Evolutionary conservation across 23 red algal genomes (phyloP), one percentile per base, ranked within the genome.

Genomic region (Gracilaria gracilis): DNA sequence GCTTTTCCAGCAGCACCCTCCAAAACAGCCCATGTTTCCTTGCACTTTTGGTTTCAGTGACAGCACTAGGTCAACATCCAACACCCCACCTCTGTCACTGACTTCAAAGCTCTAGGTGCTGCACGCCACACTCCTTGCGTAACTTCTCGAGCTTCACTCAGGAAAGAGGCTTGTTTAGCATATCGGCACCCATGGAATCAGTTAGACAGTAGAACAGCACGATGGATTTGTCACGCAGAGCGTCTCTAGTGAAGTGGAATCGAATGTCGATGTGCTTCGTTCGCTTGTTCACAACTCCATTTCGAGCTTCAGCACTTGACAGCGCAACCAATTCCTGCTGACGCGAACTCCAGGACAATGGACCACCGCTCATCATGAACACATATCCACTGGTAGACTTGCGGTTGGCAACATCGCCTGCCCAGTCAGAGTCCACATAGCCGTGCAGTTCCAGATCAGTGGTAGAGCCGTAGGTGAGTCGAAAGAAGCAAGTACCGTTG

Each of bases 271-370:
- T n/a, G n/a, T n/a, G n/a, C n/a, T n/a, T n/a, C n/a, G n/a, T n/a
- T n/a, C n/a, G n/a, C n/a, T n/a, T n/a, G n/a, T n/a, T n/a, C n/a
- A n/a, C n/a, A n/a, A n/a, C n/a, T n/a, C n/a, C n/a, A n/a, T n/a
- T n/a, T n/a, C n/a, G n/a, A 59, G 85, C 85, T 39, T 88, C 69
- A 34, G 85, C 85, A 59, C 67, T 78, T 4, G 85, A 88, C 24
- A 88, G 85, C 14, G 85, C 66, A 77, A 88, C 85, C 20, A 66
- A 49, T 62, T 88, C 71, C 50, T 88, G 85, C 32, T 88, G 66
- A 38, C 85, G 85, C 5, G 67, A 77, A 20, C 50, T 21, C 85
- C 85, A 88, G 7, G 31, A 77, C 4, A 88, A 0, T 0, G 71
- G 42, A 33, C 54, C 75, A 24, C 67, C 75, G 21, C 32, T 11